phyloP scores from a whole-genome alignment of 2,329 filamentous ascomycete genomes.

The Ophiocordyceps sinensis region DNA sequence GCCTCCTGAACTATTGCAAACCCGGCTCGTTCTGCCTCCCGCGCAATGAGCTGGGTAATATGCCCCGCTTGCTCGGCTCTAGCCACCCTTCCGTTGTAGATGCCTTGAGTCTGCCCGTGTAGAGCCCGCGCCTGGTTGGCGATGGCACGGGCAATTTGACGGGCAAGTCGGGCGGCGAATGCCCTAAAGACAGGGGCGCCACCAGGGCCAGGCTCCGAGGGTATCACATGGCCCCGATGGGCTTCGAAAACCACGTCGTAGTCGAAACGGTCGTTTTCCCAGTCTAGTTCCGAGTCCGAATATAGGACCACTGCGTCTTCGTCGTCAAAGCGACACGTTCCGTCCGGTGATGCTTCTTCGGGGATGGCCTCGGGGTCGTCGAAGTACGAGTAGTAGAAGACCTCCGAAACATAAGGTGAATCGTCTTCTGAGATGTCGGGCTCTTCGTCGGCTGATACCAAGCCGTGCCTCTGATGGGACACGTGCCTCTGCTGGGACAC shows the following conservation, averaged over 20 bases:
- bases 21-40: not conserved
- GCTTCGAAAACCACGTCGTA: constrained; percentile 3
- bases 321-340: not conserved
- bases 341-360: not conserved
- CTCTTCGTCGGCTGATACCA: too few relatives aligned
- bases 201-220: constrained; percentile 1
- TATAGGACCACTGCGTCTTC: constrained; percentile 1
- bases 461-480: too few relatives aligned
- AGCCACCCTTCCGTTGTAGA: not conserved
- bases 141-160: not conserved
- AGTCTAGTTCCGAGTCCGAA: constrained; percentile 1
- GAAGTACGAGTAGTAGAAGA: too few relatives aligned
- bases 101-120: not conserved
- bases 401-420: too few relatives aligned
- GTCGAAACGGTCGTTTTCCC: constrained; percentile 1
- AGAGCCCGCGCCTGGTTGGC: not conserved
- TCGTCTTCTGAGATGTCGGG: too few relatives aligned
- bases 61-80: not conserved
- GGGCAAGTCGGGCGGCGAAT: not conserved
- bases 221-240: not conserved
- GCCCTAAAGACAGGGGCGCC: not conserved
- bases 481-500: too few relatives aligned
- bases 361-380: not conserved
- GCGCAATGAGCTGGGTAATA: not conserved
- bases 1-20: not conserved